Evolutionary conservation across 2,329 filamentous ascomycete genomes (phyloP), one percentile per base, ranked within the genome.

Genomic region (Fusarium albosuccineum): DNA sequence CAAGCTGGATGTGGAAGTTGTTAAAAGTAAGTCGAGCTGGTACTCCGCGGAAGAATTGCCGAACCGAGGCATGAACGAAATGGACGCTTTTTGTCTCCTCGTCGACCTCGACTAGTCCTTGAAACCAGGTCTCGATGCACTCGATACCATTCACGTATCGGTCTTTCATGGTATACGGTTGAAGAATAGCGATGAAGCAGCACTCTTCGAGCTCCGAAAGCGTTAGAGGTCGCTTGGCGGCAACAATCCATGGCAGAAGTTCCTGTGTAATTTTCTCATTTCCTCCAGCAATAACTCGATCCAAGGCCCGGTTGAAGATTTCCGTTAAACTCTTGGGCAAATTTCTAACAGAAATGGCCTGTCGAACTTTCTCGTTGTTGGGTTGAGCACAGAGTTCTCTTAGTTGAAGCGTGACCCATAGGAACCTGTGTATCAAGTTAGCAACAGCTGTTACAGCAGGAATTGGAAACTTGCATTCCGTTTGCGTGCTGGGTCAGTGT

Each of bases 381-480:
- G n/a, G 66, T 51, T 75, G 74, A 10, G 66, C 54, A 48, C 77
- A 78, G 7, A 81, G 70, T 40, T 81, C 78, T 10, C 75, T 55
- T 7, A 81, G 68, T 58, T 77, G 76, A 36, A 78, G 78, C 13
- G 67, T 70, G 17, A 79, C 78, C 79, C 78, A 82, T 4, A 81
- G 74, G 70, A 81, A 81, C 79, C 79, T 80, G 54, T 10, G 51
- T 0, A 34, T 16, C 49, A 17, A n/a, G 27, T 17, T 10, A 59
- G 49, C 27, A 26, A 22, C 22, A 22, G 22, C 22, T 22, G 22
- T 5, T 22, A 22, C 22, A 3, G 4, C 22, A 22, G 22, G 22
- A 22, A 22, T 22, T 22, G 22, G 22, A 16, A 16, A 67, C 75
- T 55, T 67, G 80, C 78, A 80, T 80, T 46, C 78, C 77, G 48